Evolutionary conservation across 352 stramenopile genomes (phyloP), one percentile per base, ranked within the genome.

Genomic region (Globisporangium barbulae): DNA sequence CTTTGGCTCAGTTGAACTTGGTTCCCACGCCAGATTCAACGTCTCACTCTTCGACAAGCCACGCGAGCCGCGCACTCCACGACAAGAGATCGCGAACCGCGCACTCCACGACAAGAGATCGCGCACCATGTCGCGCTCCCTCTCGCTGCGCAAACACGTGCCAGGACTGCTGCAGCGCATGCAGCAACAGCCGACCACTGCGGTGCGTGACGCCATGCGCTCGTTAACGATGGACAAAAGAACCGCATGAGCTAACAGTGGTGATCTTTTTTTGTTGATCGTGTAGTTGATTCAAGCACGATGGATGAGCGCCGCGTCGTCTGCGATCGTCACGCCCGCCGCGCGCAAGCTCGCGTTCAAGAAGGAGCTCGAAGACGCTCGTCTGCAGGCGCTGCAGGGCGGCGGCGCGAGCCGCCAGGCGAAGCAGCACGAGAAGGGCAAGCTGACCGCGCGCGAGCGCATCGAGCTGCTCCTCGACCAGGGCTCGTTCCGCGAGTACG

Each of bases 401-500:
- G 47, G 55, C 44, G 37, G 50, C 25, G 47, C 59, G 17, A 48
- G 69, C 21, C 50, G 72, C 25, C 90, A 96, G 57, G 81, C 77
- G 21, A 93, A 91, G 61, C 97, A 99, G 75, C 97, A 99, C 73
- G 79, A 80, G 21, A 97, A 95, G 68, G 97, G 97, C 33, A 99
- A 98, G 58, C 88, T 99, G 25, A 99, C 97, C 21, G 97, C 97
- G 33, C 83, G 97, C 41, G 97, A 99, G 76, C 89, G 97, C 45
- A 76, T 99, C 28, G 74, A 91, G 52, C 71, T 99, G 39, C 79
- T 99, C n/a, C 89, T 99, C 52, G 97, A 99, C 72, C 59, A 85
- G n/a, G 94, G 83, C 44, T 89, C 92, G 19, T 99, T 99, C 72
- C 80, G 93, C 35, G 97, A 99, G 76, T 91, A 93, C 72, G 97